Evolutionary conservation across 495 filamentous ascomycete genomes (phyloP), one percentile per base, ranked within the genome.

Genomic region (Tuber indicum): DNA sequence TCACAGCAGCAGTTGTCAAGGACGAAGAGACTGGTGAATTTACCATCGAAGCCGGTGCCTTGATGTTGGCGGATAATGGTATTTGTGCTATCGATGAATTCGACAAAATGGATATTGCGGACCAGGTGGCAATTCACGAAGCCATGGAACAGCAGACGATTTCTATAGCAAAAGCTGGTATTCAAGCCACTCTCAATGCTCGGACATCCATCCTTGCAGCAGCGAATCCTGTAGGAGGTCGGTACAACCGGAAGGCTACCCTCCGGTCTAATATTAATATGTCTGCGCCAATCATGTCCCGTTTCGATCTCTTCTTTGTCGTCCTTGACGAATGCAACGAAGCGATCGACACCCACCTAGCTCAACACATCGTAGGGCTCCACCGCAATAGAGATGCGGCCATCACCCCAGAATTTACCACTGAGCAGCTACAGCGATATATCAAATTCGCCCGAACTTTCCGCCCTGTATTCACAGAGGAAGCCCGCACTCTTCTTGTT

Each of bases 81-180:
- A 95, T 98, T 84, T 99, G 96, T 85, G 93, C 93, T 77, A 99
- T 99, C 83, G 96, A 99, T 84, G 96, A 99, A 81, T 99, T 99
- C 84, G 96, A 99, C 88, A 99, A 98, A 86, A 99, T 99, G 96
- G 96, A 99, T 82, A 93, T 99, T 73, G 89, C 86, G 71, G 96
- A 99, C 85, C 96, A 99, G 86, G 96, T 99, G 71, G 96, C 96
- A 78, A 98, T 99, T 85, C 96, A 99, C 89, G 96, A 99, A 89
- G 96, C 96, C 74, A 99, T 99, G 96, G 96, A 99, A 88, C 96
- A 99, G 86, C 96, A 99, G 86, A 99, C 96, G 32, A 99, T 99
- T 81, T 98, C 95, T 36, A 99, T 99, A 84, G 96, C 96, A 76
- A 99, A 99, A 83, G 96, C 96, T 6, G 96, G 96, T 82, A 99